Conservation (phyloP, 345 rosid species). For the Ailanthus altissimus region DNA sequence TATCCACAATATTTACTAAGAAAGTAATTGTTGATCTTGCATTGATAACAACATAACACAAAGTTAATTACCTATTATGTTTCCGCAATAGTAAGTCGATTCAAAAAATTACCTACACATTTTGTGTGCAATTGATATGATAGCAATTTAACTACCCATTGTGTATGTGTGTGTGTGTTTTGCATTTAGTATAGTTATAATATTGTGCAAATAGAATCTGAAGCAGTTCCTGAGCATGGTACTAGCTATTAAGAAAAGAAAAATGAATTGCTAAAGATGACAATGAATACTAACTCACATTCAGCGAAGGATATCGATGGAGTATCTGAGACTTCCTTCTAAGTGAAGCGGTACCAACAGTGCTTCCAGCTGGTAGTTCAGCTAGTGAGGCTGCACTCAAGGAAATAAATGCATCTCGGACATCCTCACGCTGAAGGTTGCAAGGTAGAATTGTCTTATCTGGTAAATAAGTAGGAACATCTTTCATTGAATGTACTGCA, state of each 20-base stretch:
- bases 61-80: too few species aligned
- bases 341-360: conserved; percentile 95
- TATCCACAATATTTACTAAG: too few species aligned
- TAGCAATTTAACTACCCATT: not conserved
- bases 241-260: not conserved
- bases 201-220: not conserved
- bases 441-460: conserved; percentile 87
- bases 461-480: conserved; percentile 91
- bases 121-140: not conserved
- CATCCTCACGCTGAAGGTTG: conserved; percentile 93
- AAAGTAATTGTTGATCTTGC: too few species aligned
- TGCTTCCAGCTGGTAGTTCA: conserved; percentile 83
- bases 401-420: conserved; percentile 90
- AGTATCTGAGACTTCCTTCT: conserved; percentile 96
- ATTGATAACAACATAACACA: too few species aligned
- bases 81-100: not conserved
- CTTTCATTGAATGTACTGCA: conserved; percentile 99
- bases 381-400: conserved; percentile 59
- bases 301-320: conserved; percentile 76
- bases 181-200: not conserved
- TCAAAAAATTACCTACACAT: not conserved
- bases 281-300: conserved; percentile 39
- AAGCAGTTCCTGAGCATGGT: not conserved
- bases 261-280: not conserved
- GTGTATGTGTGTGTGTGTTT: not conserved